These are phyloP conservation scores for Lactifluus pinguis DNA, from an alignment of 768 basidiomycete species.

Conservation along the genomic window DNA sequence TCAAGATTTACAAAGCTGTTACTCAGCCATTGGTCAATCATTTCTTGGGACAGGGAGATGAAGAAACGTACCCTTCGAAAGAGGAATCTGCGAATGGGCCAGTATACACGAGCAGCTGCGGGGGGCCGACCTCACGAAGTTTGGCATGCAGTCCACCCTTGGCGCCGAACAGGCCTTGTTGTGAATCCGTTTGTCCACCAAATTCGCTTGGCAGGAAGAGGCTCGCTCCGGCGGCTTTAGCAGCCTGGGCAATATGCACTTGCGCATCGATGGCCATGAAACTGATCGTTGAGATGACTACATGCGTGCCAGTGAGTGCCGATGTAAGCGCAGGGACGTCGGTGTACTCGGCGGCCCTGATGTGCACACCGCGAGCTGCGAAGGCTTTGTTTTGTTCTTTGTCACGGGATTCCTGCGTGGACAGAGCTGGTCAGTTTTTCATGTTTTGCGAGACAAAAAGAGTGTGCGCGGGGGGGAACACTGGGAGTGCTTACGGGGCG, in stretches of 20 bases:
- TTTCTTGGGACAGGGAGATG: neutral
- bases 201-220: conserved; percentile 24
- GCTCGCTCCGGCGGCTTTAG: conserved; percentile 17
- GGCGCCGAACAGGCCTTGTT: conserved; percentile 1
- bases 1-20: conserved; percentile 6
- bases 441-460: neutral
- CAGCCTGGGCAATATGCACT: conserved; percentile 14
- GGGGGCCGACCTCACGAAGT: conserved; percentile 17
- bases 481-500: conserved; percentile 8
- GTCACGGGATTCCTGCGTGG: conserved; percentile 4
- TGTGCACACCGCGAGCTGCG: conserved; percentile 12
- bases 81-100: conserved; percentile 18
- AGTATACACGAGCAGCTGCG: conserved; percentile 16
- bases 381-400: conserved; percentile 3
- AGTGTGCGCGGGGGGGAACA: neutral
- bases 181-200: conserved; percentile 18
- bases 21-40: neutral
- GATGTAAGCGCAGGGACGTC: conserved; percentile 9
- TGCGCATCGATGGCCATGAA: conserved; percentile 4
- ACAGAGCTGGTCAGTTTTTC: neutral
- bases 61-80: conserved; percentile 3
- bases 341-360: conserved; percentile 6
- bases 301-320: conserved; percentile 15
- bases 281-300: conserved; percentile 15
- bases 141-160: conserved; percentile 11